Evolutionary conservation across 2,329 filamentous ascomycete species (phyloP), one percentile per base, ranked within the genome.

Genomic region (Sporothrix pseudoabietina): DNA sequence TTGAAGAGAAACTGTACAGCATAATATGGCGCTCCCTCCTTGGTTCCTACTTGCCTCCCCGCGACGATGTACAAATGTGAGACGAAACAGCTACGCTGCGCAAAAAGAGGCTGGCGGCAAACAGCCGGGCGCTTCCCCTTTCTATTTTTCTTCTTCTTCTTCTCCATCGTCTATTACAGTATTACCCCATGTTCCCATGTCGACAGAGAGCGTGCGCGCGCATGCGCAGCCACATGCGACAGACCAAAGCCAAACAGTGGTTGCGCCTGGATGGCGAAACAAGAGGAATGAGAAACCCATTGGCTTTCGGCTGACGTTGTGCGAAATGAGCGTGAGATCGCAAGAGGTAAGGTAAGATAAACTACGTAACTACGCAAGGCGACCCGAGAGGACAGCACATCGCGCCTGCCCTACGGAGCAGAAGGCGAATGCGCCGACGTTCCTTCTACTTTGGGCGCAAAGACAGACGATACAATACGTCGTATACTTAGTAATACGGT

Each of bases 341-440:
- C 7, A 32, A 26, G 26, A 26, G 26, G 26, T 26, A 26, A n/a
- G 9, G 47, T 19, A 9, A 16, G 16, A 22, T 30, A 49, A 30
- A 32, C 41, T 3, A 32, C n/a, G 63, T 49, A 47, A 26, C 54
- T 57, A 30, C 54, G n/a, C 14, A 5, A 26, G 47, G 19, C 22
- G 32, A n/a, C 16, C 19, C 30, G 32, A n/a, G 6, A 63, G 35
- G 16, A 22, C 61, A 49, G 63, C 63, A 41, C 63, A 44, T 68
- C 63, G 63, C 63, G 63, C 63, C 41, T 68, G 22, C 14, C 26
- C n/a, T 14, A 12, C 59, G 9, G 16, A 41, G 32, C 57, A 39
- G 65, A 32, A 69, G 44, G 9, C 69, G 68, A 72, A 74, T 74
- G 71, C 71, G 74, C 66, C 63, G 61, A 47, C 14, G 55, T 35